Evolutionary conservation across 176 grass and related monocot genomes (phyloP).

Genomic region (Phoenix dactylifera): DNA sequence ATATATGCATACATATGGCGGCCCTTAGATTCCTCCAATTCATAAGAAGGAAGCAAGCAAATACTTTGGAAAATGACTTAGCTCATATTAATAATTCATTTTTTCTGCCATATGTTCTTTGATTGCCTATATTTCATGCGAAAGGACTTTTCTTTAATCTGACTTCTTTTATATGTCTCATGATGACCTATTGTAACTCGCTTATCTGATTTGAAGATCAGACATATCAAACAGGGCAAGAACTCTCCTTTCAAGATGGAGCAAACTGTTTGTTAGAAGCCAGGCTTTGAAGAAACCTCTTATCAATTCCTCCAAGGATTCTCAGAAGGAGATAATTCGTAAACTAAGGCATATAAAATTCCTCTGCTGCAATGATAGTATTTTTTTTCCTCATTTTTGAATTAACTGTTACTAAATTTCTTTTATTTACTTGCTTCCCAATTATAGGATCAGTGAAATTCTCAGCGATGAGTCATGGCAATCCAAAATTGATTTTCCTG

Average conservation of each 20-base stretch:
- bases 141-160: too few species aligned
- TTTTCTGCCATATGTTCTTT: too few species aligned
- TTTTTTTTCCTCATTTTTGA: conserved; percentile 18
- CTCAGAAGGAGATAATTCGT: conserved; percentile 43
- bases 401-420: not conserved
- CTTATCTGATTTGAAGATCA: conserved; percentile 75
- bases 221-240: conserved; percentile 91
- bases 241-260: conserved; percentile 77
- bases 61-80: too few species aligned
- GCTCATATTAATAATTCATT: too few species aligned
- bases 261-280: conserved; percentile 68
- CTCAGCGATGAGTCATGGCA: conserved; percentile 49
- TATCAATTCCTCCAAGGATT: conserved; percentile 15
- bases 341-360: conserved; percentile 50
- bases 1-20: too few species aligned
- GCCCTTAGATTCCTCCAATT: too few species aligned
- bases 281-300: conserved; percentile 62
- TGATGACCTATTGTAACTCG: conserved; percentile 35
- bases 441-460: conserved; percentile 69
- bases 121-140: too few species aligned
- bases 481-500: conserved; percentile 56
- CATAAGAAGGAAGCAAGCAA: too few species aligned
- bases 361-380: not conserved
- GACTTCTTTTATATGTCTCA: conserved; percentile 18
- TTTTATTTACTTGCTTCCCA: conserved; percentile 22